Conservation (phyloP, 148 eudicot species). For the Vaccinium vitisidaea region DNA sequence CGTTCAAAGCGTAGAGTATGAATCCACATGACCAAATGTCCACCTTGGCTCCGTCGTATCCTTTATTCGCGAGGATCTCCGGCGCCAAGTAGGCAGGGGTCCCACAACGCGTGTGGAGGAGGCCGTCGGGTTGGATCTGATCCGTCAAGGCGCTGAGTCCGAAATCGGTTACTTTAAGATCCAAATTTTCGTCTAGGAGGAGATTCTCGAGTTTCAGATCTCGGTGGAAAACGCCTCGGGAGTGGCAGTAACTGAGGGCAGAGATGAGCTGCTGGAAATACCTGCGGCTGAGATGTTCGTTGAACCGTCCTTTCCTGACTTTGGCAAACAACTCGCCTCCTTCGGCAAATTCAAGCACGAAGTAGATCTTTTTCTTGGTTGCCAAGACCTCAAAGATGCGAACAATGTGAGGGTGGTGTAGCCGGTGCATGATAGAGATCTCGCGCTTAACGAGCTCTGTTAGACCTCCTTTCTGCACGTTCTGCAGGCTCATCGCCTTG, state of each 20-base stretch:
- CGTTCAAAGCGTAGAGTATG: conserved; percentile 49
- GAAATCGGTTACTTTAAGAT: conserved; percentile 56
- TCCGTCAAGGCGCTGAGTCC: conserved; percentile 55
- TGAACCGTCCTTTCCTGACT: conserved; percentile 48
- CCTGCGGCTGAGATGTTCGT: conserved; percentile 62
- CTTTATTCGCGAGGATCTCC: conserved; percentile 62
- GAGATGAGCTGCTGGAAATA: conserved; percentile 68
- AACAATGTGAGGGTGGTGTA: conserved; percentile 59
- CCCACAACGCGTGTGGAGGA: conserved; percentile 68
- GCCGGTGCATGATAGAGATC: conserved; percentile 53
- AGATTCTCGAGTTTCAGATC: conserved; percentile 71
- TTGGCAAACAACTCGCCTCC: conserved; percentile 73
- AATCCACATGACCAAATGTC: conserved; percentile 83
- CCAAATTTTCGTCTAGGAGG: conserved; percentile 59
- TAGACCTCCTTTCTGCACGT: conserved; percentile 29
- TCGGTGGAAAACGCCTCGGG: conserved; percentile 64
- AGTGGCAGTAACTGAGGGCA: conserved; percentile 60
- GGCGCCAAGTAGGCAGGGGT: conserved; percentile 90
- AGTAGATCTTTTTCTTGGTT: conserved; percentile 53
- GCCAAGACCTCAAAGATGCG: conserved; percentile 61
- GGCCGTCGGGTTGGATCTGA: conserved; percentile 41
- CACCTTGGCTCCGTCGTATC: conserved; percentile 65
- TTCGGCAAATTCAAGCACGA: conserved; percentile 63
- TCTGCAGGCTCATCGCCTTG: conserved; percentile 46
- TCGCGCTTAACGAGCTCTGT: conserved; percentile 47